These are phyloP conservation scores for Zasmidium angulare DNA, from an alignment of 2,329 filamentous ascomycete genomes.

Conservation along the genomic window DNA sequence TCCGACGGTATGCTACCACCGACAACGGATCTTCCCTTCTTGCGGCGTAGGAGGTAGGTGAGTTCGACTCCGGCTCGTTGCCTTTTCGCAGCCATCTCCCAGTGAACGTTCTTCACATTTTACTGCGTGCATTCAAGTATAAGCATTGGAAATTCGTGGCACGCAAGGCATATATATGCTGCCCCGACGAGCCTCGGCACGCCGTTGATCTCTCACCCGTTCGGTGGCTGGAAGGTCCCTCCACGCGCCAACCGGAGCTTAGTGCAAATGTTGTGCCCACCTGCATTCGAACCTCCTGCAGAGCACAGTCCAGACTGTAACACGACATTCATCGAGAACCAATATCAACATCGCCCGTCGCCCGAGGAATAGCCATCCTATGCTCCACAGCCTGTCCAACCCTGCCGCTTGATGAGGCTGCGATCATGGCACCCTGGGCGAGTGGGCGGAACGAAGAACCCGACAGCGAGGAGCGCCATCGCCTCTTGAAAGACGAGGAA, in stretches of 20 bases:
- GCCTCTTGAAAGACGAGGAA: not conserved
- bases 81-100: not conserved
- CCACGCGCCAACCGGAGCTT: not conserved
- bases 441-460: too few relatives aligned
- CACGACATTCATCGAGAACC: not conserved
- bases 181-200: not conserved
- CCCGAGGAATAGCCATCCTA: not conserved
- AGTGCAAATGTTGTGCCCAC: not conserved
- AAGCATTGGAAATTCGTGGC: not conserved
- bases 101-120: not conserved
- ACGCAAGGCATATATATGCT: not conserved
- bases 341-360: not conserved
- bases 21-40: not conserved
- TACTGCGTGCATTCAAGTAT: not conserved
- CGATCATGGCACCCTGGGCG: not conserved
- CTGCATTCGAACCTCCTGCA: not conserved
- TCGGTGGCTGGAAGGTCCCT: not conserved
- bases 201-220: not conserved
- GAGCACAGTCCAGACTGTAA: too few relatives aligned
- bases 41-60: not conserved
- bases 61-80: not conserved
- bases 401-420: not conserved
- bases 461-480: not conserved
- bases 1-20: not conserved
- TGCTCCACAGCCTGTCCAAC: too few relatives aligned